Evolutionary conservation across 306 rosid species (phyloP), one percentile per base, ranked within the genome.

Genomic region (Vigna unguiculata): DNA sequence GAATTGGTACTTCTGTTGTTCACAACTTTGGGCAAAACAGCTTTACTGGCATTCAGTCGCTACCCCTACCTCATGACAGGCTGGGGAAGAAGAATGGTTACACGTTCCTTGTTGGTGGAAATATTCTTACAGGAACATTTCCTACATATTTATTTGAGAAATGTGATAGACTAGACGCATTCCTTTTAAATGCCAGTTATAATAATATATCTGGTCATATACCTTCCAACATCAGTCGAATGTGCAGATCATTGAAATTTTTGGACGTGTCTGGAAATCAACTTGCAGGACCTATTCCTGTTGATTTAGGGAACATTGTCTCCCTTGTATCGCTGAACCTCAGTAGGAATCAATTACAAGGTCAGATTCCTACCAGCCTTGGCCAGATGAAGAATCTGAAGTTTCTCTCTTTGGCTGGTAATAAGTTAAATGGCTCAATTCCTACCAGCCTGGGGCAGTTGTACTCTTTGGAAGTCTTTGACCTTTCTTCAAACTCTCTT

Each of bases 1-100:
- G 41, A 55, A 77, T 62, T 65, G 89, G 43, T 24, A 76, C 68
- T 47, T 79, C 87, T 4, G 81, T 91, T 58, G 45, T 83, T 59
- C 98, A 93, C 85, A 91, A 90, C 86, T 90, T 93, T 22, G 92
- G 87, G 66, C 81, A 76, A 70, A 93, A 93, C 83, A 85, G 83
- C 72, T 93, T 91, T 24, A 79, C 81, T 0, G 84, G 88, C 52
- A 68, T 91, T 79, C 91, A 63, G 54, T 79, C 90, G 3, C 53
- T 93, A 76, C 93, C 96, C 13, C 68, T 91, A 65, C 88, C 93
- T 5, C 84, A 51, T 22, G 89, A 82, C 76, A 82, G 87, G 75
- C 40, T 88, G 53, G 86, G 89, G 51, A 87, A 73, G 73, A 66
- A 75, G 40, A 63, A 80, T 48, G 73, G 59, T 65, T 93, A 93